Evolutionary conservation across 179 eudicot species (phyloP).

Genomic region (Carnegiea gigantea): DNA sequence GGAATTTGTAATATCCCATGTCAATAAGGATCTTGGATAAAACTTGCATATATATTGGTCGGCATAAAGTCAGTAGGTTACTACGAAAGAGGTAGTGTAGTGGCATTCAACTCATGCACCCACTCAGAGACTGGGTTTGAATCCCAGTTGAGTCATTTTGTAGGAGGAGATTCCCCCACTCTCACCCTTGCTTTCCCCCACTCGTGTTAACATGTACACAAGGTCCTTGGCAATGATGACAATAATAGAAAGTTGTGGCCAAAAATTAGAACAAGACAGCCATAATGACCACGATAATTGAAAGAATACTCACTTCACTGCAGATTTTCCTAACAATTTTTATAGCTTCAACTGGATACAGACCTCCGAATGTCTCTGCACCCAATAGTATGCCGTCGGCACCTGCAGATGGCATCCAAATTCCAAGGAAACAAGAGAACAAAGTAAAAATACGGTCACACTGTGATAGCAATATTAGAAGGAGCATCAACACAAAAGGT

Average conservation of each 20-base stretch:
- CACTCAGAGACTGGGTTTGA: too few species aligned
- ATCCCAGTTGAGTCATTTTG: too few species aligned
- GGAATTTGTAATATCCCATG: background rate
- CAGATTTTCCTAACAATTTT: conserved; percentile 70
- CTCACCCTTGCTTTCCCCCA: too few species aligned
- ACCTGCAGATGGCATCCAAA: conserved; percentile 41
- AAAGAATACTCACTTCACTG: conserved; percentile 54
- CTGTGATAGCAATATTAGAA: background rate
- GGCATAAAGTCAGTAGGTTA: background rate
- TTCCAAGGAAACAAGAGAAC: conserved; percentile 7
- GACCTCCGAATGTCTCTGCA: conserved; percentile 60
- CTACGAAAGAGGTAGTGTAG: background rate
- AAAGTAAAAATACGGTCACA: background rate
- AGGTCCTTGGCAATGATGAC: background rate
- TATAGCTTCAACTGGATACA: conserved; percentile 62
- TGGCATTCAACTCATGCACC: too few species aligned
- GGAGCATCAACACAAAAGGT: conserved; percentile 2
- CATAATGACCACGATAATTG: background rate
- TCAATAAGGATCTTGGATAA: conserved; percentile 1
- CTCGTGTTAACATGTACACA: background rate
- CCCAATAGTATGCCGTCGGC: conserved; percentile 66
- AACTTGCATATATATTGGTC: background rate
- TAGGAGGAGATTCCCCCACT: too few species aligned
- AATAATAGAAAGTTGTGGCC: background rate
- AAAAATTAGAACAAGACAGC: background rate